Percentiles rank a stretch among this genome's conserved stretches.
Evolutionary conservation across 2,329 filamentous ascomycete genomes (phyloP).

Genomic region (Helicocarpus griseus): DNA sequence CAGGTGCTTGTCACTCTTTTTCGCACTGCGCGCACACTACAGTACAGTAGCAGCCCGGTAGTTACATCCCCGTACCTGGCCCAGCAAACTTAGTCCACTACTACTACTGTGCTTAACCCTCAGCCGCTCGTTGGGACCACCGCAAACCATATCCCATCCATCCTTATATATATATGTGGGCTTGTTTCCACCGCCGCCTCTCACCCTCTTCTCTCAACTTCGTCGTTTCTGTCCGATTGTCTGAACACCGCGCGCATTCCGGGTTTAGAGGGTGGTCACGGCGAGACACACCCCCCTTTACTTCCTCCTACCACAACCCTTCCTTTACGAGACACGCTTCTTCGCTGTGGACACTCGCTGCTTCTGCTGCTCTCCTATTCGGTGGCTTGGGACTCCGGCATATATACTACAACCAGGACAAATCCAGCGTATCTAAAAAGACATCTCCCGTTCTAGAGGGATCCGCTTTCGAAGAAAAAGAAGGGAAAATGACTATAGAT

Average conservation of each 20-base stretch:
- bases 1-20: background rate
- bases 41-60: too few relatives aligned
- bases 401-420: constrained; percentile 19
- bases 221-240: constrained; percentile 13
- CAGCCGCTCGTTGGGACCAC: background rate
- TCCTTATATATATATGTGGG: constrained; percentile 1
- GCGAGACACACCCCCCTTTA: background rate
- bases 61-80: too few relatives aligned
- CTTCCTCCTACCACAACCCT: constrained; percentile 11
- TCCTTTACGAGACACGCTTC: constrained; percentile 21
- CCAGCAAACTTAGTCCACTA: background rate
- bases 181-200: constrained; percentile 23
- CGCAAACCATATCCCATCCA: background rate
- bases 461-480: constrained; percentile 10
- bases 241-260: constrained; percentile 7
- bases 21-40: background rate
- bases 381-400: constrained; percentile 26
- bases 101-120: too few relatives aligned
- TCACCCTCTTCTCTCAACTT: constrained; percentile 23
- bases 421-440: background rate
- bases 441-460: background rate
- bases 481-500: constrained; percentile 23
- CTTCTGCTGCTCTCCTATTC: constrained; percentile 24
- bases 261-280: constrained; percentile 3
- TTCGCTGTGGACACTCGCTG: constrained; percentile 28